Conservation (phyloP, 768 basidiomycete genomes). For the Tricholoma saponaceum region DNA sequence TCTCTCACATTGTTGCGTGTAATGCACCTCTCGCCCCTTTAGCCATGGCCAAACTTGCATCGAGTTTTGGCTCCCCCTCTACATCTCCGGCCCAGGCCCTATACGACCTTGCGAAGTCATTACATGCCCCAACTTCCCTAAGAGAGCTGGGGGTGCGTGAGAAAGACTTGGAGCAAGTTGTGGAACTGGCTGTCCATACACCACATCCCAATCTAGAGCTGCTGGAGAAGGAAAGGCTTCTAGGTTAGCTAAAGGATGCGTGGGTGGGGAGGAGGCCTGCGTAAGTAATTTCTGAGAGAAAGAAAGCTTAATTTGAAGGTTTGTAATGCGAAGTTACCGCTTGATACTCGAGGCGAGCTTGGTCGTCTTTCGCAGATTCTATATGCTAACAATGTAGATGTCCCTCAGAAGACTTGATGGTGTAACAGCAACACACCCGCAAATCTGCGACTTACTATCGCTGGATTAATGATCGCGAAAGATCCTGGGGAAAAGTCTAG, state of each 20-base stretch:
- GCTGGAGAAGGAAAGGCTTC: slow-evolving; percentile 28
- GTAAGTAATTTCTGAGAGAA: slow-evolving; percentile 1
- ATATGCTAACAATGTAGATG: too few species aligned
- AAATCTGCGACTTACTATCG: too few species aligned
- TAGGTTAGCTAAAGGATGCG: slow-evolving; percentile 24
- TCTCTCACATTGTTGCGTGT: slow-evolving; percentile 36
- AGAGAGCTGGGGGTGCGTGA: slow-evolving; percentile 37
- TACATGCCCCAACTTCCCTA: slow-evolving; percentile 28
- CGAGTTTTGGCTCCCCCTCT: slow-evolving; percentile 18
- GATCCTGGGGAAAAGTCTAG: too few species aligned
- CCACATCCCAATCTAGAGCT: slow-evolving; percentile 37
- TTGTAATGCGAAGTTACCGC: too few species aligned
- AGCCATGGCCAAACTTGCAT: slow-evolving; percentile 29
- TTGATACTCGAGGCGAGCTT: too few species aligned
- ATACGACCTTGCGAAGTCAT: slow-evolving; percentile 19
- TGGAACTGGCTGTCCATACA: slow-evolving; percentile 31
- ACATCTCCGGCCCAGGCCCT: slow-evolving; percentile 16
- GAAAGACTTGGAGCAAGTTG: slow-evolving; percentile 33
- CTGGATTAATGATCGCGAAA: too few species aligned
- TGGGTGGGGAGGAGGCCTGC: slow-evolving; percentile 26
- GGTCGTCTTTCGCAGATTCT: too few species aligned
- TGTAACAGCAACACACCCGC: too few species aligned
- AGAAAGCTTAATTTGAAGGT: neutral
- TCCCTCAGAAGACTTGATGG: too few species aligned
- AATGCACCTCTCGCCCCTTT: slow-evolving; percentile 29